Conservation (phyloP, 2,329 filamentous ascomycete genomes). For the Magnaporthiopsis incrustans region DNA sequence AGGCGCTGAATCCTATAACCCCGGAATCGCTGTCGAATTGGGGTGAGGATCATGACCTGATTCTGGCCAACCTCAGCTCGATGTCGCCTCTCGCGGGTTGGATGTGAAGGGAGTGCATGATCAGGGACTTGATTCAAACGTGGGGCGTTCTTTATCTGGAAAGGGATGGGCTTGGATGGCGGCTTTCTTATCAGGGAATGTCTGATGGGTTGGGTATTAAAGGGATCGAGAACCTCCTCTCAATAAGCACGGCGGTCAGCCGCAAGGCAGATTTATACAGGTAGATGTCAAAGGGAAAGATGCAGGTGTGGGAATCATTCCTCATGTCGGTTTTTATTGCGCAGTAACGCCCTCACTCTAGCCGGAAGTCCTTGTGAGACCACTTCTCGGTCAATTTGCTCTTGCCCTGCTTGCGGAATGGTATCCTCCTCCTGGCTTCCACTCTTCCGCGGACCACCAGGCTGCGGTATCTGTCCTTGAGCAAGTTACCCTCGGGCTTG, state of each 20-base stretch:
- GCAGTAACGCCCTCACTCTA: conserved; percentile 22
- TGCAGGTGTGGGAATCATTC: neutral
- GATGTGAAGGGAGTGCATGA: neutral
- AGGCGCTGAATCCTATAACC: neutral
- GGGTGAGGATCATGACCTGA: neutral
- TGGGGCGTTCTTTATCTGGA: neutral
- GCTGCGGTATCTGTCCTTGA: conserved; percentile 87
- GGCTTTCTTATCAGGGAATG: neutral
- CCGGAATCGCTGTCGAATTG: neutral
- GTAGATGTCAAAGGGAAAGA: neutral
- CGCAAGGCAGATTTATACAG: neutral
- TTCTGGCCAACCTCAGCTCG: neutral
- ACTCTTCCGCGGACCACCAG: conserved; percentile 83
- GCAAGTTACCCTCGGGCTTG: conserved; percentile 90
- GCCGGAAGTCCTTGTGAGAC: conserved; percentile 88
- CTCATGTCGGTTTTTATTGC: neutral
- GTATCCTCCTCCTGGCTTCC: conserved; percentile 70
- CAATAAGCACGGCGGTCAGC: neutral
- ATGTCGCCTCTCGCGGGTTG: neutral
- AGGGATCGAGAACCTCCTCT: neutral
- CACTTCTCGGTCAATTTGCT: conserved; percentile 88
- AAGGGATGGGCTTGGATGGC: neutral
- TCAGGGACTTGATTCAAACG: neutral
- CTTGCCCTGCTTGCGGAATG: conserved; percentile 76
- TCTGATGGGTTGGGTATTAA: neutral